Evolutionary conservation across 225 moss, liverwort and hornwort species (phyloP), one percentile per base, ranked within the genome.

Genomic region (Physcomitrellopsis africana): DNA sequence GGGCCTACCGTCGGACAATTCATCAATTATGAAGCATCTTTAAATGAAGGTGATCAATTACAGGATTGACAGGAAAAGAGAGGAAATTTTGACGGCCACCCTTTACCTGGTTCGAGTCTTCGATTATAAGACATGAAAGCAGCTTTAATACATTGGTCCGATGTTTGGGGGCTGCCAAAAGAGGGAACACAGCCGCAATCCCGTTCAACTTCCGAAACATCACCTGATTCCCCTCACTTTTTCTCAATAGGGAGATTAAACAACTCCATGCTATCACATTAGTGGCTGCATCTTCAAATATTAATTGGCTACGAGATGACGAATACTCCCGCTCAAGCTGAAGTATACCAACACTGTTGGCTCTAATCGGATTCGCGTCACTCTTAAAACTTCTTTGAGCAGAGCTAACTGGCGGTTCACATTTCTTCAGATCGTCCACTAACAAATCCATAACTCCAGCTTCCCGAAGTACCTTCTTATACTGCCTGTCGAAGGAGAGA

Each of bases 401-500:
- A 79, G 82, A 79, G 48, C 68, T 44, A 26, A 76, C 69, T 74
- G 90, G 80, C 55, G 86, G 85, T 80, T 91, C 84, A 80, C 91
- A 93, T 75, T 87, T 89, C 81, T 83, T 99, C 59, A 99, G 56
- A 82, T 99, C 95, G 80, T 93, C 90, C 62, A 99, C 78, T 64
- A 99, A 89, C 71, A 95, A 80, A 71, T 95, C 90, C 78, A 99
- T 76, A 41, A 99, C 89, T 61, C 99, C 99, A 68, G 89, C 99
- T 84, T 99, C 99, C 61, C 93, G 86, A 51, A 99, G 84, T 10
- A 99, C 79, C 78, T 92, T 99, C 86, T 95, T 99, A 72, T 93
- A 99, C 63, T 93, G 90, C 76, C 92, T 87, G 83, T 99, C 99
- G 76, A 95, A 99, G 16, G 99, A 99, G 74, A 99, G 87, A 46